phyloP scores from a whole-genome alignment of 495 filamentous ascomycete species.

The Penicillium mononematosum region DNA sequence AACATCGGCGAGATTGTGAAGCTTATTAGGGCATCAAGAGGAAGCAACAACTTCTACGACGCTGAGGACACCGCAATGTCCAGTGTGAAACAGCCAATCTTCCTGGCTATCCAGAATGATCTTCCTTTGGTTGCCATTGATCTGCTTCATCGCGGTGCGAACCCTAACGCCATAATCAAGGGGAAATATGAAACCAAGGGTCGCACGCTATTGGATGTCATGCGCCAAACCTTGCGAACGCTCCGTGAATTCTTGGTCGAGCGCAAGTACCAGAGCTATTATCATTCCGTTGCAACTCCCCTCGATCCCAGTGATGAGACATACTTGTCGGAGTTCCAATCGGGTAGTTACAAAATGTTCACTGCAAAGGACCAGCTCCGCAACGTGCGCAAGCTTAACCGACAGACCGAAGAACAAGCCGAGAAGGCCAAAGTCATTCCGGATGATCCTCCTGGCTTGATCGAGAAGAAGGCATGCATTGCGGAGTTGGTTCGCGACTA shows the following conservation, averaged over 20 bases:
- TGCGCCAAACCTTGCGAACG: constrained; percentile 46
- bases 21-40: constrained; percentile 21
- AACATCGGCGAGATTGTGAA: constrained; percentile 45
- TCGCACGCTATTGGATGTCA: constrained; percentile 25
- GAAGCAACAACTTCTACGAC: not conserved
- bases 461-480: constrained; percentile 54
- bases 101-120: constrained; percentile 52
- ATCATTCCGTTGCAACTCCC: constrained; percentile 17
- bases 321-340: constrained; percentile 42
- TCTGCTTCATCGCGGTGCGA: constrained; percentile 57
- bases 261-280: not conserved
- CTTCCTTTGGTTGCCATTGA: constrained; percentile 52
- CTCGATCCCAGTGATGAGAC: constrained; percentile 35
- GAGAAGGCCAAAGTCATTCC: not conserved
- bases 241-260: constrained; percentile 41
- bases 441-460: constrained; percentile 31
- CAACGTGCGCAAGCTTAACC: constrained; percentile 11
- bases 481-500: constrained; percentile 47
- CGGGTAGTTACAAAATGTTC: constrained; percentile 56
- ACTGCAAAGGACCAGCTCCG: constrained; percentile 21
- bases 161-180: constrained; percentile 51
- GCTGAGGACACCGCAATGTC: constrained; percentile 42
- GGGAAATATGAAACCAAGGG: constrained; percentile 21
- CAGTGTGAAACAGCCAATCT: constrained; percentile 55
- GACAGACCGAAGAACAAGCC: constrained; percentile 4